Evolutionary conservation across 768 basidiomycete genomes (phyloP).

Genomic region (Trametes cinnabarina): DNA sequence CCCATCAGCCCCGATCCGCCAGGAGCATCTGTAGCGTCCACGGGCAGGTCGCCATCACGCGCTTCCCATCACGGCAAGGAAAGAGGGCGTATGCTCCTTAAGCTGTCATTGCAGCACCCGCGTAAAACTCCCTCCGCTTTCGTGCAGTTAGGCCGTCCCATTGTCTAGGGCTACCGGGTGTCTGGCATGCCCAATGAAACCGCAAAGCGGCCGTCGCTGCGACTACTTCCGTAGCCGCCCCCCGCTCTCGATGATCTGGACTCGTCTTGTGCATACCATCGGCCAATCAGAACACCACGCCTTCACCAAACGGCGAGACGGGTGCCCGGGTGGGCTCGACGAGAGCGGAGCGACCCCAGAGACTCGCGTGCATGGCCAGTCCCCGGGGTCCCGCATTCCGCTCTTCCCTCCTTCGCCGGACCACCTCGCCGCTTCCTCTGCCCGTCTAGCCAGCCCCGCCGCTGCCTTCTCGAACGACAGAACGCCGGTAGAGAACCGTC

Average conservation of each 20-base stretch:
- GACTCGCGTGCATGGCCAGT: constrained; percentile 1
- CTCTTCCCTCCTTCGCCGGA: constrained; percentile 4
- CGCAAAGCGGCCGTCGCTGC: neutral
- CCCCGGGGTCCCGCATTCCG: constrained; percentile 9
- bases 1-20: neutral
- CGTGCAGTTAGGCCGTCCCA: neutral
- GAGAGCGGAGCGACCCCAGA: neutral
- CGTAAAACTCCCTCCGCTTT: neutral
- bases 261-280: neutral
- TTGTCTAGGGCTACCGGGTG: neutral
- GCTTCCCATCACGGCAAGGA: neutral
- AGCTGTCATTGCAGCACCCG: neutral
- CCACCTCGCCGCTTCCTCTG: constrained; percentile 3
- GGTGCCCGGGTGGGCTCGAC: constrained; percentile 3
- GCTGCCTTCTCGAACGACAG: constrained; percentile 6
- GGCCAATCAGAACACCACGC: neutral
- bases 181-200: too few species aligned
- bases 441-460: neutral
- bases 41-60: neutral
- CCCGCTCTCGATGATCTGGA: neutral
- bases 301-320: neutral
- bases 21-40: neutral
- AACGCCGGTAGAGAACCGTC: neutral
- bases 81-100: neutral
- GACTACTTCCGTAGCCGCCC: neutral